phyloP scores from a whole-genome alignment of 1,284 basidiomycete species.

The Microbotryum scabiosae region DNA sequence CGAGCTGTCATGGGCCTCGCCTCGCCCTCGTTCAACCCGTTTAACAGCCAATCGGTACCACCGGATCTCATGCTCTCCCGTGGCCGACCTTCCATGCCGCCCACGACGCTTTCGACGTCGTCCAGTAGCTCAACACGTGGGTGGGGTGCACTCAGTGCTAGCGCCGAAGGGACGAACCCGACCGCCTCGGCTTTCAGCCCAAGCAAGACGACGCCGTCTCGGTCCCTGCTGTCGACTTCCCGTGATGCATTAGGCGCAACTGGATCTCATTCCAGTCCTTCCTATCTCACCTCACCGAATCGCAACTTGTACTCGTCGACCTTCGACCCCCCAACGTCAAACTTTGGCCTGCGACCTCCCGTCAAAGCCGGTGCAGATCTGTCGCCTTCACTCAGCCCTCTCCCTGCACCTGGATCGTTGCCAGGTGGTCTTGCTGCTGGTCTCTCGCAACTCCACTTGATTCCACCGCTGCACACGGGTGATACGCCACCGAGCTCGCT shows the following conservation, averaged over 20 bases:
- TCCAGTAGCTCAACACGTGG: neutral
- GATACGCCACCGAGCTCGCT: slow-evolving; percentile 19
- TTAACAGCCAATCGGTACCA: slow-evolving; percentile 21
- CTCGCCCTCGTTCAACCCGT: slow-evolving; percentile 1
- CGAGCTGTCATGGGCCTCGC: slow-evolving; percentile 37
- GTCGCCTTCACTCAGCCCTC: neutral
- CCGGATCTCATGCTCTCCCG: slow-evolving; percentile 19
- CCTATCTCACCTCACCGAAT: too few species aligned
- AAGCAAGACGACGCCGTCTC: neutral
- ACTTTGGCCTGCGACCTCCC: neutral
- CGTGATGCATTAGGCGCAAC: neutral
- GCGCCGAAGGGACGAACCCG: neutral
- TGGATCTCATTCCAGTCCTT: neutral
- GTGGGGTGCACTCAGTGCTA: neutral
- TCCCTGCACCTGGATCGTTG: slow-evolving; percentile 18
- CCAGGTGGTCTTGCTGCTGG: slow-evolving; percentile 29
- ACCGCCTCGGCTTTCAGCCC: neutral
- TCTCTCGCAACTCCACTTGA: slow-evolving; percentile 19
- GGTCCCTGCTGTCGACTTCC: neutral
- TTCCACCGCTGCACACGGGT: slow-evolving; percentile 22
- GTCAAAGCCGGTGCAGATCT: neutral
- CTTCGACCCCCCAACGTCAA: slow-evolving; percentile 9
- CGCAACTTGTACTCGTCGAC: slow-evolving; percentile 13
- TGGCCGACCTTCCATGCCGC: neutral
- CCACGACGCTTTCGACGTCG: neutral